Conservation (phyloP, 2,329 filamentous ascomycete species). For the Colletotrichum lentis region DNA sequence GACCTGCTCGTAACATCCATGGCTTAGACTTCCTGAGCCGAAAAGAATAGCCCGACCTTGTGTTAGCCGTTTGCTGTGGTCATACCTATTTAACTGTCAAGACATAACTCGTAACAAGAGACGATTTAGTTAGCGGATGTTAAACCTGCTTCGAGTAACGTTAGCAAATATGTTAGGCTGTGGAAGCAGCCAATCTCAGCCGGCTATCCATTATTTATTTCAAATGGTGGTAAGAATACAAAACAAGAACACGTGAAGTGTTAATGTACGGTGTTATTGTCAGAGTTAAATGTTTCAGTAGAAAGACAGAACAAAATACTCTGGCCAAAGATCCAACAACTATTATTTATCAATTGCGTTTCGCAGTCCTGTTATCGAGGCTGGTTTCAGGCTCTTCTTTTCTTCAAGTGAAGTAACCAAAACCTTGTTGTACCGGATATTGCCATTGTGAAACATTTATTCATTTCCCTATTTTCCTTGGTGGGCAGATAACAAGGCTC, state of each 20-base stretch:
- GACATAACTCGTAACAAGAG: too few species aligned
- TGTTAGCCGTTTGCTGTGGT: background rate
- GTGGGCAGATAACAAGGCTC: too few species aligned
- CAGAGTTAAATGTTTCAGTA: background rate
- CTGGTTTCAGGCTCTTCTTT: too few species aligned
- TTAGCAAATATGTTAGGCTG: background rate
- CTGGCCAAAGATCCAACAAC: background rate
- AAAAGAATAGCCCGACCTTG: background rate
- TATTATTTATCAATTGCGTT: too few species aligned
- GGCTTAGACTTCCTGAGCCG: background rate
- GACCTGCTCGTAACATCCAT: background rate
- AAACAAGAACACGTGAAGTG: background rate
- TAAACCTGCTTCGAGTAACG: background rate
- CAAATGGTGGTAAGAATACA: background rate
- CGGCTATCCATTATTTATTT: background rate
- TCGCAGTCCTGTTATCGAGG: too few species aligned
- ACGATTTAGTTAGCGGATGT: background rate
- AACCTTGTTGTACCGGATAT: too few species aligned
- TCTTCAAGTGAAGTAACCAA: too few species aligned
- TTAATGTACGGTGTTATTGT: background rate
- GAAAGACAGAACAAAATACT: background rate
- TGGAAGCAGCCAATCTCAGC: background rate
- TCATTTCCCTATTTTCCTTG: background rate
- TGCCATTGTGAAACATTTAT: too few species aligned
- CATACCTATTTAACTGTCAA: background rate